Percentiles rank a stretch among this genome's conserved stretches.
Evolutionary conservation across 306 rosid genomes (phyloP).

Genomic region (Quercus parvula): DNA sequence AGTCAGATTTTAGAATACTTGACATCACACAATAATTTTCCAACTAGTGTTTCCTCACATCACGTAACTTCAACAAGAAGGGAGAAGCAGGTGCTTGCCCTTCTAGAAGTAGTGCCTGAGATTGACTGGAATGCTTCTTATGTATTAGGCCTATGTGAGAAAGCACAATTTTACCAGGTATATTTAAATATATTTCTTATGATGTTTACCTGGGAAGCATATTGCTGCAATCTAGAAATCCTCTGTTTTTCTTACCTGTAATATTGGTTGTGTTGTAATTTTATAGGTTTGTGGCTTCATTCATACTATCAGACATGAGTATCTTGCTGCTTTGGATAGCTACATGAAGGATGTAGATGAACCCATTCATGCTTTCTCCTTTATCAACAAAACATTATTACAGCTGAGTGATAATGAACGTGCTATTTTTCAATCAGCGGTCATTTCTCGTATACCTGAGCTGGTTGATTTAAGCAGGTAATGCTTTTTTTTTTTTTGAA

Average conservation of each 20-base stretch:
- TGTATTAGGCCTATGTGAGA: slow-evolving; percentile 73
- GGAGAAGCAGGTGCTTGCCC: slow-evolving; percentile 90
- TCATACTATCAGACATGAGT: slow-evolving; percentile 59
- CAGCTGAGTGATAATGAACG: slow-evolving; percentile 43
- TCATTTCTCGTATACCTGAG: slow-evolving; percentile 68
- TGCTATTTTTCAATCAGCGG: slow-evolving; percentile 57
- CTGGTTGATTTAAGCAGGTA: slow-evolving; percentile 80
- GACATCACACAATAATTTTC: slow-evolving; percentile 48
- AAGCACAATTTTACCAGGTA: slow-evolving; percentile 79
- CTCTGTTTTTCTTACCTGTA: slow-evolving; percentile 21
- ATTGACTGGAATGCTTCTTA: slow-evolving; percentile 75
- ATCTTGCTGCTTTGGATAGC: slow-evolving; percentile 86
- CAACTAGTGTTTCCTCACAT: slow-evolving; percentile 28
- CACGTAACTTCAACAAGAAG: slow-evolving; percentile 49
- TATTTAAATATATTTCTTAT: slow-evolving; percentile 4
- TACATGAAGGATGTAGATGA: slow-evolving; percentile 80
- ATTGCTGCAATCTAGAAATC: slow-evolving; percentile 16
- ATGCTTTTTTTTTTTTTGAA: slow-evolving; percentile 1
- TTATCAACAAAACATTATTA: slow-evolving; percentile 62
- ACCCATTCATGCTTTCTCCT: slow-evolving; percentile 87
- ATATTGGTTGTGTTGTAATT: slow-evolving; percentile 10
- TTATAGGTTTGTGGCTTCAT: slow-evolving; percentile 89
- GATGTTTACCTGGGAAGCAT: slow-evolving; percentile 21
- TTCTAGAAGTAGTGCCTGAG: slow-evolving; percentile 74
- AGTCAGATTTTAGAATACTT: slow-evolving; percentile 73